phyloP scores from a whole-genome alignment of 495 filamentous ascomycete genomes.

The Hypomontagnella monticulosa region DNA sequence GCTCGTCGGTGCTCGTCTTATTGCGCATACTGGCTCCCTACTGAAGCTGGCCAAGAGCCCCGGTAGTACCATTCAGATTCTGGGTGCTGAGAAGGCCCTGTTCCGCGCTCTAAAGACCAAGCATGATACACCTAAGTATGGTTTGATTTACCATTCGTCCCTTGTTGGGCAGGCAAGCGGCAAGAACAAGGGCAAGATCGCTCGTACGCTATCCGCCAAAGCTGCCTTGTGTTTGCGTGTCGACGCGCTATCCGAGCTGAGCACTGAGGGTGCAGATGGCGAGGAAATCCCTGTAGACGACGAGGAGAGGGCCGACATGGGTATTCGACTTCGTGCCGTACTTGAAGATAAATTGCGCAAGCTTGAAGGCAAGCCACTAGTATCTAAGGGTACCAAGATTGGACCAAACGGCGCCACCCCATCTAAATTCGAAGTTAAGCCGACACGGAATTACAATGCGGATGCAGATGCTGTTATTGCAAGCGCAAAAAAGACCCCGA shows the following conservation, averaged over 20 bases:
- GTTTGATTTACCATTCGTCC: slow-evolving; percentile 97
- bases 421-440: slow-evolving; percentile 89
- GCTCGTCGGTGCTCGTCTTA: slow-evolving; percentile 92
- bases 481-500: slow-evolving; percentile 70
- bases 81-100: slow-evolving; percentile 97
- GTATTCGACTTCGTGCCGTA: slow-evolving; percentile 75
- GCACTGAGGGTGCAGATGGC: slow-evolving; percentile 60
- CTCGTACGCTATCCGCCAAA: slow-evolving; percentile 93
- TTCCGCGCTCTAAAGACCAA: slow-evolving; percentile 99
- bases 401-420: slow-evolving; percentile 74
- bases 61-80: slow-evolving; percentile 94
- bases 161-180: slow-evolving; percentile 96
- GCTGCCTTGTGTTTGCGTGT: slow-evolving; percentile 91
- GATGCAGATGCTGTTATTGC: slow-evolving; percentile 87
- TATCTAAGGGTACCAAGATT: slow-evolving; percentile 77
- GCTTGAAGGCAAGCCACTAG: slow-evolving; percentile 90
- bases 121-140: slow-evolving; percentile 99
- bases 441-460: slow-evolving; percentile 93
- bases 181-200: slow-evolving; percentile 99
- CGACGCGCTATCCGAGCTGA: slow-evolving; percentile 87
- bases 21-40: slow-evolving; percentile 93
- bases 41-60: slow-evolving; percentile 97
- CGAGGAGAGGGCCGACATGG: slow-evolving; percentile 82
- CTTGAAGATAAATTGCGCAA: slow-evolving; percentile 85
- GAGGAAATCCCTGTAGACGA: slow-evolving; percentile 79